Base-by-base conservation (phyloP, 1,139 yeast genomes). In the Scheffersomyces parashehatae region DNA sequence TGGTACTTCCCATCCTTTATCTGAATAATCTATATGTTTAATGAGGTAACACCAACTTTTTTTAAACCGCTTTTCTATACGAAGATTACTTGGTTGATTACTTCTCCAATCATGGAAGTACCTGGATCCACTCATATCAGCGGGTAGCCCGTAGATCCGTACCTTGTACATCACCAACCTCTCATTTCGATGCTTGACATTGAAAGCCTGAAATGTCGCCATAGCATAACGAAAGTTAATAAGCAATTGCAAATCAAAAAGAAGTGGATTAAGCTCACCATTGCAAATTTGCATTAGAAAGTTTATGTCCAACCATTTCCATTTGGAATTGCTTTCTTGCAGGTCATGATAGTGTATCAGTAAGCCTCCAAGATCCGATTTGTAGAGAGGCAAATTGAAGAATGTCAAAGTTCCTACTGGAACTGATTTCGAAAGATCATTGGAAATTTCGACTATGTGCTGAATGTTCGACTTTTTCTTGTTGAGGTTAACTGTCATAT, bases 231-330 rank as follows among this genome's bases (percentile, higher is more conserved):
- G 65, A 44, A 69, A 62, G 10, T 63, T 54, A 3, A 71, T 57
- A 30, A 82, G 65, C 40, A 73, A 74, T 8, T 65, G 59, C 15
- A 81, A 49, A 38, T 74, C 77, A 9, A 50, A 45, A 4, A 79
- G 40, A 2, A 57, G 29, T 28, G 61, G 52, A 48, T 54, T 50
- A 13, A 61, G 47, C 13, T 45, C 29, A 2, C 37, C 45, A 3
- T 48, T 45, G 40, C 50, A 49, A 1, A 50, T 35, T 34, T 43
- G 39, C 5, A 48, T 44, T 10, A 68, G 54, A 44, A 53, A 55
- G 40, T 59, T 60, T 11, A 68, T 54, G 50, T 79, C 82, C 26
- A 78, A 60, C 87, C 86, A 82, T 45, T 47, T 57, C 87, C 87
- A 83, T 0, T 65, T n/a, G 6, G 30, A 13, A 24, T 10, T 13